phyloP scores from a whole-genome alignment of 257 asterid genomes.

The Lycium barbarum region DNA sequence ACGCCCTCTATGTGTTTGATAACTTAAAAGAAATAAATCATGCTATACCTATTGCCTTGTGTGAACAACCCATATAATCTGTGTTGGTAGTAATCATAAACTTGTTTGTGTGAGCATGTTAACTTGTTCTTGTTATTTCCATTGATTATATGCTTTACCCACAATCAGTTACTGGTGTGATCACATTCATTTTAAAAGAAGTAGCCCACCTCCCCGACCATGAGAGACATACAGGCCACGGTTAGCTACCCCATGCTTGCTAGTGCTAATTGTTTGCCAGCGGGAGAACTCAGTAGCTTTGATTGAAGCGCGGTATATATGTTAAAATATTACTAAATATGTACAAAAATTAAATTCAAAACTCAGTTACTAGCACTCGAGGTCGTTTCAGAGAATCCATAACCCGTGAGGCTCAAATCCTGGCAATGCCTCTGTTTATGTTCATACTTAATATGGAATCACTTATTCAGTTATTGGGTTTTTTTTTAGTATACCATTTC shows the following conservation, averaged over 20 bases:
- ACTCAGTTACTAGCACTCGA: background rate
- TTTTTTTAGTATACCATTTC: background rate
- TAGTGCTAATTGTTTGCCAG: background rate
- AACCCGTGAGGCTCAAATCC: background rate
- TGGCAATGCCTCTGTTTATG: background rate
- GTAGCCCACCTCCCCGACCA: background rate
- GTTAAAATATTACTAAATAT: background rate
- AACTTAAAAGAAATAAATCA: background rate
- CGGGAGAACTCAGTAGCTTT: background rate
- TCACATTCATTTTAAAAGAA: constrained; percentile 16
- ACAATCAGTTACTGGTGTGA: background rate
- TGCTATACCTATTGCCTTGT: background rate
- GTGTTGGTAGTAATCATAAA: background rate
- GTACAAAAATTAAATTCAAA: background rate
- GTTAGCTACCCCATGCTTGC: background rate
- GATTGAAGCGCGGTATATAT: background rate
- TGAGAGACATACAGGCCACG: background rate
- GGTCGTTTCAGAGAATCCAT: background rate
- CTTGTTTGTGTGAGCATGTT: background rate
- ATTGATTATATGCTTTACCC: background rate
- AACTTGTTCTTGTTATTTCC: background rate
- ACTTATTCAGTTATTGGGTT: constrained; percentile 3
- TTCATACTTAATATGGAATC: constrained; percentile 6
- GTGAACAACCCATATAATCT: background rate
- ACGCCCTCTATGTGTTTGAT: background rate